Conservation (phyloP, 148 eudicot species). For the Agrostemma githago region DNA sequence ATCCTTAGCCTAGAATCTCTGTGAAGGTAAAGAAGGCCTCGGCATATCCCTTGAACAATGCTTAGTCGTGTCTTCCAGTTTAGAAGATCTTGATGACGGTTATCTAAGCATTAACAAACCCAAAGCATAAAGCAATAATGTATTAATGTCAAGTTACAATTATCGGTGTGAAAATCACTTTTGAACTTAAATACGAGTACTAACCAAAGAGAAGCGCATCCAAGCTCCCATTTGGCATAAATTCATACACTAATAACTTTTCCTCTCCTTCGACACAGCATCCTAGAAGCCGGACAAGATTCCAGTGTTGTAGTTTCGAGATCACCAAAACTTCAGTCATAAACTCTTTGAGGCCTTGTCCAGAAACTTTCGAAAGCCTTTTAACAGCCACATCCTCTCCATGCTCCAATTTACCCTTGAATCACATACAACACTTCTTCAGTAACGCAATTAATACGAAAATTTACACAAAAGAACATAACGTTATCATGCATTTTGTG, state of each 20-base stretch:
- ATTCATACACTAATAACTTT: constrained; percentile 37
- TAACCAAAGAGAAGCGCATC: constrained; percentile 36
- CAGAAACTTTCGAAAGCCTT: constrained; percentile 35
- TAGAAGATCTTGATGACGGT: not conserved
- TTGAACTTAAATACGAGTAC: not conserved
- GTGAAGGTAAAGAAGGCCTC: constrained; percentile 29
- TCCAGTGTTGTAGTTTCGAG: constrained; percentile 41
- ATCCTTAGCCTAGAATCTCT: constrained; percentile 24
- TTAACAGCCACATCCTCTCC: constrained; percentile 38
- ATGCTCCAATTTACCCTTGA: constrained; percentile 29
- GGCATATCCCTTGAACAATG: constrained; percentile 31
- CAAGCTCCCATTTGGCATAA: constrained; percentile 43
- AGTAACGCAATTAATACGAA: not conserved
- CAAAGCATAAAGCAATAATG: not conserved
- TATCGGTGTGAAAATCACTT: not conserved
- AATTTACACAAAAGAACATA: not conserved
- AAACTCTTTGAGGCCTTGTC: constrained; percentile 37
- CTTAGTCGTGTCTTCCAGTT: constrained; percentile 32
- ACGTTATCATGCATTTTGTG: constrained; percentile 3
- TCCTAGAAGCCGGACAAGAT: constrained; percentile 38
- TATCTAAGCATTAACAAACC: constrained; percentile 11
- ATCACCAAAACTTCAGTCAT: constrained; percentile 38
- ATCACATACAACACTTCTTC: not conserved
- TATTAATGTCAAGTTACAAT: not conserved
- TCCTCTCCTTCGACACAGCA: constrained; percentile 37